These are phyloP conservation scores for Penicillium glabrum DNA, from an alignment of 2,329 filamentous ascomycete species.

Conservation along the genomic window DNA sequence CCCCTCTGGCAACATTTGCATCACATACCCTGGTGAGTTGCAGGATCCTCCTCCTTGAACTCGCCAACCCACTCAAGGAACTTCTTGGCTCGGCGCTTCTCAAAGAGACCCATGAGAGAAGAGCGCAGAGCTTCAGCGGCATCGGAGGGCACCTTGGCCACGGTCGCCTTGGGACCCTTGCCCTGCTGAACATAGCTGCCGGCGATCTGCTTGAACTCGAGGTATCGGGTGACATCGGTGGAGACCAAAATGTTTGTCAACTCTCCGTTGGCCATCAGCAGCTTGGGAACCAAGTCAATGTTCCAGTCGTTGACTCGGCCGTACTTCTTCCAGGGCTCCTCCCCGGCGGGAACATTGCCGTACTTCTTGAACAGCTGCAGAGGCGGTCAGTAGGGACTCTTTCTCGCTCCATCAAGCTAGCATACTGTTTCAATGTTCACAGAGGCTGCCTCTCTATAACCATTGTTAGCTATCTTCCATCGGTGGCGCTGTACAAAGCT, in stretches of 20 bases:
- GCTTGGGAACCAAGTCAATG: conserved; percentile 96
- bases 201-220: conserved; percentile 92
- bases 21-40: conserved; percentile 78
- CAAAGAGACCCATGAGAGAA: conserved; percentile 93
- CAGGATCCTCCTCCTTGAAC: conserved; percentile 77
- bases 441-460: conserved; percentile 80
- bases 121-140: conserved; percentile 87
- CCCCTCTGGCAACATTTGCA: conserved; percentile 27
- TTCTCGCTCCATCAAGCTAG: conserved; percentile 6
- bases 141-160: conserved; percentile 96
- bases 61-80: conserved; percentile 94
- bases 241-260: conserved; percentile 98
- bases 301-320: conserved; percentile 98
- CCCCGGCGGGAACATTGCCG: conserved; percentile 73
- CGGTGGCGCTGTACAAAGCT: conserved; percentile 19
- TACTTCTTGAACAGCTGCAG: conserved; percentile 94
- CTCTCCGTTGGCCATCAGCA: conserved; percentile 98
- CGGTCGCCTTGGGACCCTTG: conserved; percentile 75
- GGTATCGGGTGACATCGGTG: conserved; percentile 84
- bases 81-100: conserved; percentile 95
- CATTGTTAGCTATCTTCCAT: conserved; percentile 28
- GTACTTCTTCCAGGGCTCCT: conserved; percentile 98
- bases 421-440: conserved; percentile 91
- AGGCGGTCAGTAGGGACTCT: conserved; percentile 31
- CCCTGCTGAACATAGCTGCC: conserved; percentile 97